phyloP scores from a whole-genome alignment of 371 early-diverging fungal species.

The Sporodiniella umbellata region DNA sequence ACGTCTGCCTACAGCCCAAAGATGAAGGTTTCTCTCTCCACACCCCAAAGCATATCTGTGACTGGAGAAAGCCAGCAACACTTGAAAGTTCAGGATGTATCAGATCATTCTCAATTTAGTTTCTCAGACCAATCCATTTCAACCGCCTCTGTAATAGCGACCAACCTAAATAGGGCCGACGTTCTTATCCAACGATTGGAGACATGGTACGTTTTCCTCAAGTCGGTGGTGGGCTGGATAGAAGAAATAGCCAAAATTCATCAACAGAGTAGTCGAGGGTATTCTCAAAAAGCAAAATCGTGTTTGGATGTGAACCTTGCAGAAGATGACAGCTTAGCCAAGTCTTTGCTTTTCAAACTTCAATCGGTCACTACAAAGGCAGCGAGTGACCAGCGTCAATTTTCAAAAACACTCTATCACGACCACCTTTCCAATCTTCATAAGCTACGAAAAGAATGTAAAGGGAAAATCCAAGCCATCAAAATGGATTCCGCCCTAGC shows the following conservation, averaged over 20 bases:
- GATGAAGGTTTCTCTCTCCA: no score
- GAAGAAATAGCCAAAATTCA: constrained; percentile 31
- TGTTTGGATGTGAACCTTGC: constrained; percentile 7
- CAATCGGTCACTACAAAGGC: constrained; percentile 25
- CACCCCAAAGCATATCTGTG: no score
- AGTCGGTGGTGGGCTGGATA: constrained; percentile 28
- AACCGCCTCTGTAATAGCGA: not conserved
- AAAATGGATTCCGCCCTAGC: constrained; percentile 22
- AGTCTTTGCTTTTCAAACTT: constrained; percentile 23
- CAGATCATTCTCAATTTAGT: not conserved
- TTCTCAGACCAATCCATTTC: not conserved
- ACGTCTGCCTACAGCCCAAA: not conserved
- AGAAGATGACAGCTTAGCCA: constrained; percentile 2
- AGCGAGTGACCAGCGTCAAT: constrained; percentile 28
- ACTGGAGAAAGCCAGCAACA: no score
- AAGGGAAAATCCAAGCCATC: constrained; percentile 29
- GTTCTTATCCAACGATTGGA: constrained; percentile 29
- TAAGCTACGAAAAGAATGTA: constrained; percentile 27
- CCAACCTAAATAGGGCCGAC: constrained; percentile 30
- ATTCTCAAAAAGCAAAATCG: constrained; percentile 21
- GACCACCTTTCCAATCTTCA: constrained; percentile 21
- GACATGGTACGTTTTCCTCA: constrained; percentile 25
- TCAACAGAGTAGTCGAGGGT: constrained; percentile 27
- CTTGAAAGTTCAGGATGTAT: no score
- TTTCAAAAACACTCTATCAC: constrained; percentile 19